phyloP scores from a whole-genome alignment of 1,284 basidiomycete genomes.

The Athelia sp. region DNA sequence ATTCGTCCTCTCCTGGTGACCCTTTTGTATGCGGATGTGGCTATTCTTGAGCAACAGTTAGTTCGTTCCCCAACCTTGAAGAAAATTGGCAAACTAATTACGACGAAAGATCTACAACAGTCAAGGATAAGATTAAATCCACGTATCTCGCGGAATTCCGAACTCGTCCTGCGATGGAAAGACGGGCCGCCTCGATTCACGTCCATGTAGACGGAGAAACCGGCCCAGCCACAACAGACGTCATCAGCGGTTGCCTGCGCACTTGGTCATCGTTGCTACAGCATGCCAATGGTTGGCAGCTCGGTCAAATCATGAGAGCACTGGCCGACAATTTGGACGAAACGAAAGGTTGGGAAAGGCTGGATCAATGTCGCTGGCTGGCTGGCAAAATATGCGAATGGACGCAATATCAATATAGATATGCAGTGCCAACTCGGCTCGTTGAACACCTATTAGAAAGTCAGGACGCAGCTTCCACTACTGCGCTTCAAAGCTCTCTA shows the following conservation, averaged over 20 bases:
- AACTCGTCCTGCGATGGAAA: conserved; percentile 66
- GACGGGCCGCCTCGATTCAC: conserved; percentile 84
- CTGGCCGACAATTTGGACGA: conserved; percentile 64
- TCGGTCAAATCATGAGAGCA: conserved; percentile 69
- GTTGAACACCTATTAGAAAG: conserved; percentile 77
- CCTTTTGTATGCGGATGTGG: conserved; percentile 59
- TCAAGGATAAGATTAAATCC: conserved; percentile 67
- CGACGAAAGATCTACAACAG: conserved; percentile 42
- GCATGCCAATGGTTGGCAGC: conserved; percentile 76
- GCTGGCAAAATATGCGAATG: conserved; percentile 74
- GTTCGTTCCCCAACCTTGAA: conserved; percentile 21
- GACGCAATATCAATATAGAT: conserved; percentile 90
- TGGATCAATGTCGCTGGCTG: conserved; percentile 81
- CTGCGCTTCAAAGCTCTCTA: conserved; percentile 63
- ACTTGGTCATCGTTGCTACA: conserved; percentile 71
- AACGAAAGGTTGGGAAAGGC: conserved; percentile 65
- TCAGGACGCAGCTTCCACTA: conserved; percentile 51
- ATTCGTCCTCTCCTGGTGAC: conserved; percentile 74
- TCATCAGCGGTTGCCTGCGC: conserved; percentile 70
- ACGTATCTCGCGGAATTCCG: conserved; percentile 80
- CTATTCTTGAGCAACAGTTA: conserved; percentile 66
- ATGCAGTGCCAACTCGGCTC: conserved; percentile 80
- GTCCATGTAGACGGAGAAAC: conserved; percentile 84
- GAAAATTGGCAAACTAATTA: conserved; percentile 8
- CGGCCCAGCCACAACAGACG: conserved; percentile 73